These are phyloP conservation scores for Warburgia ugandensis DNA, from an alignment of 164 flowering plant species.

Conservation along the genomic window DNA sequence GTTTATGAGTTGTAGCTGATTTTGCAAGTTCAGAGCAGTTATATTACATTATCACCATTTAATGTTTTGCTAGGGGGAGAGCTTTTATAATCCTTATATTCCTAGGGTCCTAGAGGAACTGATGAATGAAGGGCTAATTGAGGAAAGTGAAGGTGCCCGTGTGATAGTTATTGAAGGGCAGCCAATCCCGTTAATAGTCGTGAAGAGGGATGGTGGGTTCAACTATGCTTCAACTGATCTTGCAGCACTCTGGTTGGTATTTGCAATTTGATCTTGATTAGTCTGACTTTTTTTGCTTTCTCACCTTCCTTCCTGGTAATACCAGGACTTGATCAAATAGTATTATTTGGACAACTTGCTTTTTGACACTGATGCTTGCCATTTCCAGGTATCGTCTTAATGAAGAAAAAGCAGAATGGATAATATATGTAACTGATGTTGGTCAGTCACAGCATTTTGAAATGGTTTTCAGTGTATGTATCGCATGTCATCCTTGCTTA, in stretches of 20 bases:
- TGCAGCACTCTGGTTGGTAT: slow-evolving; percentile 82
- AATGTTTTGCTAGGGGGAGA: slow-evolving; percentile 66
- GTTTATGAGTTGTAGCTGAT: no score
- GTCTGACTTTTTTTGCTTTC: neutral
- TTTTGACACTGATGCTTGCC: slow-evolving; percentile 9
- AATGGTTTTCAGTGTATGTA: slow-evolving; percentile 82
- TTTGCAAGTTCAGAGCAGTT: no score
- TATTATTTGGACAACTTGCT: neutral
- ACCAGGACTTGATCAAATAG: no score
- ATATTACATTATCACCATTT: neutral
- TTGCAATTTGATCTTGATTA: neutral
- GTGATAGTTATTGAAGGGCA: slow-evolving; percentile 77
- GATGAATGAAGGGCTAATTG: slow-evolving; percentile 49
- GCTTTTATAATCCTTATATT: slow-evolving; percentile 89
- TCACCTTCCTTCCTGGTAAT: no score
- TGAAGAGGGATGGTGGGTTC: slow-evolving; percentile 93
- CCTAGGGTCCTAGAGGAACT: slow-evolving; percentile 53
- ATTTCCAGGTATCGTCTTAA: slow-evolving; percentile 84
- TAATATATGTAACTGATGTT: slow-evolving; percentile 91
- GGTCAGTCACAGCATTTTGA: slow-evolving; percentile 92
- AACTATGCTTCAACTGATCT: slow-evolving; percentile 97
- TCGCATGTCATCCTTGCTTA: neutral
- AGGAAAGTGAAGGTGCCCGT: slow-evolving; percentile 90
- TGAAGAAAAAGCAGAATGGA: slow-evolving; percentile 96
- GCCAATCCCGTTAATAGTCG: slow-evolving; percentile 81